Conservation (phyloP, 306 rosid species). For the Ochetophila trinervis region DNA sequence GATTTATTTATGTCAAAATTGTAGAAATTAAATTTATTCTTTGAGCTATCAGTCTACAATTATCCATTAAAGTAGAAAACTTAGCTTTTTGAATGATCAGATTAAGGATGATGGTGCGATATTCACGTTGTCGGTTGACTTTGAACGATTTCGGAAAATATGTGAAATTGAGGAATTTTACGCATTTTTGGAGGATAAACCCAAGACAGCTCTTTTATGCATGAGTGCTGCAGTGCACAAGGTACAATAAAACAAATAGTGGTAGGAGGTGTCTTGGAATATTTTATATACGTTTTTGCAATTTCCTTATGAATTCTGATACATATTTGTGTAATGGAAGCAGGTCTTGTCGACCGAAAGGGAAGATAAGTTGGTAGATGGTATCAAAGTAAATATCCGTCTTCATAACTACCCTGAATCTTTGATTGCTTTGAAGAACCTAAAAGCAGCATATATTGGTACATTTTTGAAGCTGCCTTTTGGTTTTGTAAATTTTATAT, state of each 20-base stretch:
- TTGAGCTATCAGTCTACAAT: no score
- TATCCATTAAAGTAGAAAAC: not conserved
- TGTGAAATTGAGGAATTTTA: constrained; percentile 48
- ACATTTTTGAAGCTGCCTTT: constrained; percentile 11
- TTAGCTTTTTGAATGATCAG: constrained; percentile 17
- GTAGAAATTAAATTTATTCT: not conserved
- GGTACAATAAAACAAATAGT: constrained; percentile 29
- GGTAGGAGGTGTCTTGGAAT: not conserved
- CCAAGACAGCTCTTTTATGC: constrained; percentile 69
- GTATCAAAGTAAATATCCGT: constrained; percentile 57
- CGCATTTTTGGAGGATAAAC: constrained; percentile 56
- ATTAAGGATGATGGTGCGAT: constrained; percentile 45
- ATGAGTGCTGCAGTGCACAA: constrained; percentile 72
- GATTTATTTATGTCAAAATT: not conserved
- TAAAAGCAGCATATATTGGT: constrained; percentile 95
- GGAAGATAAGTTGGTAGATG: constrained; percentile 43
- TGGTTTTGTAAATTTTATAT: not conserved
- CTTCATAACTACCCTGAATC: constrained; percentile 79
- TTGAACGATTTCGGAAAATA: constrained; percentile 49
- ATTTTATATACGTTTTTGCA: not conserved
- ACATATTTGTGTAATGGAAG: not conserved
- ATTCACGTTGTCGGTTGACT: constrained; percentile 56
- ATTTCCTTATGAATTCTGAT: constrained; percentile 7
- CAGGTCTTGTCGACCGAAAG: constrained; percentile 53
- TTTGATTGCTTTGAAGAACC: constrained; percentile 77